Evolutionary conservation across 1,139 yeast genomes (phyloP), one percentile per base, ranked within the genome.

Genomic region (Yamadazyma siamensis): DNA sequence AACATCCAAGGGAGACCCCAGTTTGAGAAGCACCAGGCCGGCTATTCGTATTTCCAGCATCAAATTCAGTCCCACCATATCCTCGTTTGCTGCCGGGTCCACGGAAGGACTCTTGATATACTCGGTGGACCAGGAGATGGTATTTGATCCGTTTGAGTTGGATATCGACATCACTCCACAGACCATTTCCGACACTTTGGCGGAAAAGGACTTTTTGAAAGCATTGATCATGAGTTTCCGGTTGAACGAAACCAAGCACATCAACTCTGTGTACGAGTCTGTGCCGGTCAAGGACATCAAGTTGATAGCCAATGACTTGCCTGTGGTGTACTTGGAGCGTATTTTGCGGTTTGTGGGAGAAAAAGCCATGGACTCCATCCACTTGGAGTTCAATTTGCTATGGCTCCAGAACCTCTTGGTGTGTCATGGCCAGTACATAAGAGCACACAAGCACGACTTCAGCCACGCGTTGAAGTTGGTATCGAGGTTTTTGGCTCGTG

Each of bases 221-320:
- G 94, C 97, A 0, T 59, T 91, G 36, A 85, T 89, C 15, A 89
- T 94, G 96, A 77, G 97, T 1, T 89, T 91, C 71, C 71, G 99
- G 55, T 70, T 94, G 39, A 91, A 91, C 51, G 98, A 94, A 52
- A 63, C 61, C 12, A 76, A 80, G 48, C 63, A 91, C 35, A 77
- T 89, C 21, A 82, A 81, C 40, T 70, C 69, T 40, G 84, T 86
- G 0, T 84, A 80, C 51, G 96, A 88, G 50, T 50, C 72, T 5
- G 68, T 89, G n/a, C 95, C 95, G 3, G 52, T 75, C n/a, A 64
- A 67, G 4, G 94, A 89, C 49, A 75, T 91, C 26, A 65, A 71
- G 19, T 57, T 91, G 34, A 75, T 88, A 13, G 65, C 81, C 14
- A 59, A 66, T 22, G 85, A 76, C 33, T 54, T 91, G 21, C 98